phyloP scores from a whole-genome alignment of 345 rosid genomes.

The thale cress (Arabidopsis thaliana) region TAIR10.1 NC_003071.7:19093501-19094000 shows the following conservation, averaged over 20 bases:
- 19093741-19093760: constrained; percentile 25
- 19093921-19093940: constrained; percentile 14
- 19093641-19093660: background rate
- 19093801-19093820: background rate
- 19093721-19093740: constrained; percentile 16
- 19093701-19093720: constrained; percentile 8
- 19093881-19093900: constrained; percentile 41
- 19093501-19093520: background rate
- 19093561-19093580: constrained; percentile 3
- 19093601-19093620: background rate
- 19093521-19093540: background rate
- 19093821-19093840: constrained; percentile 35
- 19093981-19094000: background rate
- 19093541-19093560: constrained; percentile 17
- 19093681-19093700: constrained; percentile 26
- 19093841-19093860: constrained; percentile 18
- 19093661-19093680: constrained; percentile 15
- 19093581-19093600: background rate
- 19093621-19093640: background rate
- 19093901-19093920: constrained; percentile 46
- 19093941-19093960: constrained; percentile 19
- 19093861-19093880: constrained; percentile 40
- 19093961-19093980: constrained; percentile 3
- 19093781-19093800: constrained; percentile 19
- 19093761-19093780: constrained; percentile 29